Conservation (phyloP, 1,284 basidiomycete genomes). For the Ustilago bromivora region DNA sequence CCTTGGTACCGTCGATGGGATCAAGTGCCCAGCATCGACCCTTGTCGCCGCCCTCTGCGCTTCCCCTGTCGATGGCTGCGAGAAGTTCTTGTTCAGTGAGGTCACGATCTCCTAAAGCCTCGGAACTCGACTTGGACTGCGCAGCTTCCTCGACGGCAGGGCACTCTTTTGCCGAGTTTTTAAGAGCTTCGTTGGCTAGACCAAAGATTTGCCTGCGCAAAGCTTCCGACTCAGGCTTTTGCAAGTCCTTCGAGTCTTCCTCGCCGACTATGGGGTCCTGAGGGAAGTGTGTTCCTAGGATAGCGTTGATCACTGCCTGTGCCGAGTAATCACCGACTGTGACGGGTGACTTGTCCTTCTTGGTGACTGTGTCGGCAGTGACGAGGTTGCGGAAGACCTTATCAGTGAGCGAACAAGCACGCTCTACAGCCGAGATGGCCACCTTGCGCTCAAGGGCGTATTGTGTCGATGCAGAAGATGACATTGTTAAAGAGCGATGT, state of each 20-base stretch:
- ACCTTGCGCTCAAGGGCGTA: conserved; percentile 76
- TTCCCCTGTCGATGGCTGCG: conserved; percentile 87
- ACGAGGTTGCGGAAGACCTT: conserved; percentile 90
- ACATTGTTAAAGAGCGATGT: conserved; percentile 23
- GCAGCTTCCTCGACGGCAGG: conserved; percentile 70
- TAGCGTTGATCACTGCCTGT: conserved; percentile 65
- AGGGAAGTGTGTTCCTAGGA: conserved; percentile 77
- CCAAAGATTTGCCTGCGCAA: conserved; percentile 80
- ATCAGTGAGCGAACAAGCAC: conserved; percentile 81
- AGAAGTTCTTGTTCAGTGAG: conserved; percentile 75
- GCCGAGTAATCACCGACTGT: conserved; percentile 75
- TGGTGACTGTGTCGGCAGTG: conserved; percentile 84
- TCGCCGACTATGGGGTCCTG: conserved; percentile 92
- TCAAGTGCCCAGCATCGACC: conserved; percentile 91
- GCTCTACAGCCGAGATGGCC: conserved; percentile 87
- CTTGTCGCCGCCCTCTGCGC: conserved; percentile 78
- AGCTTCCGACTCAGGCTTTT: conserved; percentile 69
- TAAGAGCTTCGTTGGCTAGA: conserved; percentile 85
- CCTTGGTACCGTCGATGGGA: conserved; percentile 92
- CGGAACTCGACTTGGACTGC: conserved; percentile 69
- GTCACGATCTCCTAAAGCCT: conserved; percentile 70
- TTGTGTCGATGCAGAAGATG: conserved; percentile 32
- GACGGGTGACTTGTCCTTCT: conserved; percentile 94
- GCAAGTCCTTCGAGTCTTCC: conserved; percentile 84
- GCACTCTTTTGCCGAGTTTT: conserved; percentile 58